phyloP scores from a whole-genome alignment of 768 basidiomycete species.

The Leccinum sublutescens region DNA sequence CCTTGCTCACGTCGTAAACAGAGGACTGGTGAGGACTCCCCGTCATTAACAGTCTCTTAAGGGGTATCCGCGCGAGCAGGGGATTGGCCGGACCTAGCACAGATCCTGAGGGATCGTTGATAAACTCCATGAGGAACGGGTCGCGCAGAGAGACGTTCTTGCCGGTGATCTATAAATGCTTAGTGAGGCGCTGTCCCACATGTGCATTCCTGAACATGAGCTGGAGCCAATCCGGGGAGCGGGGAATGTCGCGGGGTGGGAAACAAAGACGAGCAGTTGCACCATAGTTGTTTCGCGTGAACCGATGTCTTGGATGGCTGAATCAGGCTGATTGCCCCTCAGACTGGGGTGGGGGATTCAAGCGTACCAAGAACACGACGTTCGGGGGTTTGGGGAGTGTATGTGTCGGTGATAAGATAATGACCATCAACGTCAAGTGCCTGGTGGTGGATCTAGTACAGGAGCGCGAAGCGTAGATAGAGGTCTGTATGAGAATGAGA shows the following conservation, averaged over 20 bases:
- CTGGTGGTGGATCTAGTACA: no score
- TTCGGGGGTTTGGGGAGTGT: slow-evolving; percentile 3
- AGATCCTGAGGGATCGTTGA: slow-evolving; percentile 1
- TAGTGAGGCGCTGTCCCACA: slow-evolving; percentile 11
- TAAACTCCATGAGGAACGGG: slow-evolving; percentile 21
- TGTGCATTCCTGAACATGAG: slow-evolving; percentile 18
- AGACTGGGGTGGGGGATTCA: slow-evolving; percentile 16
- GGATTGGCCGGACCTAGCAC: background rate
- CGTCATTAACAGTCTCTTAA: background rate
- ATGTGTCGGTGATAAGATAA: slow-evolving; percentile 10
- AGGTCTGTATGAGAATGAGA: no score
- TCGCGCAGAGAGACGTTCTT: slow-evolving; percentile 17
- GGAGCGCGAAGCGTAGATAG: no score
- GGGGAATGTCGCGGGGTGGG: no score
- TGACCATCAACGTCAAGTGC: background rate
- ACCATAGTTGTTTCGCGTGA: background rate
- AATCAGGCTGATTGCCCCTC: background rate
- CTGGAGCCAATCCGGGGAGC: background rate
- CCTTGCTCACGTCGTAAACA: slow-evolving; percentile 15
- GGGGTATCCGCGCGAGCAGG: background rate
- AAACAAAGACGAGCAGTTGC: no score
- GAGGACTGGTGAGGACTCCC: slow-evolving; percentile 14
- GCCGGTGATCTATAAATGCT: slow-evolving; percentile 27
- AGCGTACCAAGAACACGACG: slow-evolving; percentile 14
- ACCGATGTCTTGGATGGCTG: background rate